phyloP scores from a whole-genome alignment of 2,329 filamentous ascomycete genomes.

The Pseudocercospora cruenta region DNA sequence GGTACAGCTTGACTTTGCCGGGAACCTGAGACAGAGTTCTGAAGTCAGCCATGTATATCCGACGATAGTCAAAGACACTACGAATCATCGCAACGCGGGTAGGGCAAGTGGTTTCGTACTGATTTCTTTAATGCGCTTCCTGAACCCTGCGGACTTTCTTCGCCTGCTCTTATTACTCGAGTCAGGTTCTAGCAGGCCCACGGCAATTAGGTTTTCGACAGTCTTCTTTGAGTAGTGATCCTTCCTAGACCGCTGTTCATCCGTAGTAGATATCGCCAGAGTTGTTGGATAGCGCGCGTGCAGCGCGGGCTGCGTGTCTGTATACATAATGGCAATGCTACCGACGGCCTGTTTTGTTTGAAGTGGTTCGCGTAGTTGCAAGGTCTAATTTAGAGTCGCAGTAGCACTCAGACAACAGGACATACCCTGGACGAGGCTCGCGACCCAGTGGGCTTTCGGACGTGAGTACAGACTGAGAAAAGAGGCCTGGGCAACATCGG shows the following conservation, averaged over 20 bases:
- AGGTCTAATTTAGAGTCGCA: constrained; percentile 31
- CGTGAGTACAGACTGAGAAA: neutral
- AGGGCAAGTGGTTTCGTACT: constrained; percentile 27
- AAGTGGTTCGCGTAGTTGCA: constrained; percentile 29
- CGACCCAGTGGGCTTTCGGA: neutral
- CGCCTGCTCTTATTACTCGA: constrained; percentile 11
- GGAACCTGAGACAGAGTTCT: constrained; percentile 28
- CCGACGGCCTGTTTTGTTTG: constrained; percentile 14
- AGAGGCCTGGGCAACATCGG: neutral
- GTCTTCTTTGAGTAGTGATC: constrained; percentile 24
- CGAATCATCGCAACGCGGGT: constrained; percentile 8
- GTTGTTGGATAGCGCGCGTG: constrained; percentile 18
- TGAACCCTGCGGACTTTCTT: constrained; percentile 21
- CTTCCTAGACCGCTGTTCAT: constrained; percentile 22
- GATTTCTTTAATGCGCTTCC: constrained; percentile 22
- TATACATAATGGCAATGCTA: constrained; percentile 13
- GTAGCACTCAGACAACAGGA: constrained; percentile 24
- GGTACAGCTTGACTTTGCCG: constrained; percentile 24
- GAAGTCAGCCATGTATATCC: constrained; percentile 25
- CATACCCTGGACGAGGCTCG: neutral
- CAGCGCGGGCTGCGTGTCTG: constrained; percentile 21
- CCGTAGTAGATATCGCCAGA: constrained; percentile 12
- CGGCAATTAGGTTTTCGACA: constrained; percentile 24
- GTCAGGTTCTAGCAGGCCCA: constrained; percentile 21
- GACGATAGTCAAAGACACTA: constrained; percentile 10